Conservation (phyloP, 2,329 filamentous ascomycete species). For the Colletotrichum tamarilloi region DNA sequence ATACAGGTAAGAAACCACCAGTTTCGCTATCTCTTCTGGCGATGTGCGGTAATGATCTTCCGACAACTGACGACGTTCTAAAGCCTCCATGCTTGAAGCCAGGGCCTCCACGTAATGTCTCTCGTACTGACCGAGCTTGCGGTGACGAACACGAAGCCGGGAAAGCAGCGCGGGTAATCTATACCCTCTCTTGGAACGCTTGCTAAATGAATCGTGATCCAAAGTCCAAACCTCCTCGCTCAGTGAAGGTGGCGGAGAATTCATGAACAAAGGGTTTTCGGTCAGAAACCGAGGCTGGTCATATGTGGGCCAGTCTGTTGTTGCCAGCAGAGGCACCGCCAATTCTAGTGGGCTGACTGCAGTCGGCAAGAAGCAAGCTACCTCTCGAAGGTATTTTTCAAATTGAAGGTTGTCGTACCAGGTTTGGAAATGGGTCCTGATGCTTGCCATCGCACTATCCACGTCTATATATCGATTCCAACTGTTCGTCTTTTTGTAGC, state of each 20-base stretch:
- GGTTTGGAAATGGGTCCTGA: not conserved
- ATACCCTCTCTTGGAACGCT: not conserved
- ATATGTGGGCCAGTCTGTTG: not conserved
- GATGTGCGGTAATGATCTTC: not conserved
- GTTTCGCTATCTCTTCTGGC: not conserved
- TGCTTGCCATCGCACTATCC: not conserved
- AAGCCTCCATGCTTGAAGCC: not conserved
- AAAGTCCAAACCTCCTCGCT: not conserved
- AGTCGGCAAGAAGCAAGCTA: not conserved
- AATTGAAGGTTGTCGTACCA: slow-evolving; percentile 44
- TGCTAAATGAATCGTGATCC: not conserved
- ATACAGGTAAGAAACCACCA: not conserved
- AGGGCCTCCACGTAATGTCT: not conserved
- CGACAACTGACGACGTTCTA: not conserved
- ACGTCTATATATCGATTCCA: not conserved
- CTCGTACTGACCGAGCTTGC: not conserved
- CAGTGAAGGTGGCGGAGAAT: not conserved
- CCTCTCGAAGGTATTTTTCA: slow-evolving; percentile 38
- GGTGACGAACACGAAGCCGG: not conserved
- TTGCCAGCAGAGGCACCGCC: not conserved
- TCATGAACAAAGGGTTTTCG: not conserved
- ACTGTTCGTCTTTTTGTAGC: not conserved
- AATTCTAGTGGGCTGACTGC: not conserved
- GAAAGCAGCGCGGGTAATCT: not conserved
- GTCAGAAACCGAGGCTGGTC: not conserved